These are phyloP conservation scores for Corymbia calophylla DNA, from an alignment of 441 rosid genomes.

Conservation along the genomic window DNA sequence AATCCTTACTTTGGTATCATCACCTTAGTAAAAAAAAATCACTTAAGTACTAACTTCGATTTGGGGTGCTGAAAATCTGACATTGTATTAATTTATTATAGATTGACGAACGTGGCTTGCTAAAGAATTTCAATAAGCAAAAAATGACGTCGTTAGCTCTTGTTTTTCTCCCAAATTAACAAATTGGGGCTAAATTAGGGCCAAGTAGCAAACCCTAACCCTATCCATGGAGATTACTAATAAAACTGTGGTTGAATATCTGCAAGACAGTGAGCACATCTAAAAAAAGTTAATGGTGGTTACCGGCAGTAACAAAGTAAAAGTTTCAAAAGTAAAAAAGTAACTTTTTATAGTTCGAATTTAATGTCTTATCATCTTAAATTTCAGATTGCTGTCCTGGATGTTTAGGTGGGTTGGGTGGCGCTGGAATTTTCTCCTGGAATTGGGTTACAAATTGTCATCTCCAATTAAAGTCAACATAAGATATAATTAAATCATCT, in stretches of 20 bases:
- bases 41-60: neutral
- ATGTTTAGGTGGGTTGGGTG: neutral
- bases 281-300: neutral
- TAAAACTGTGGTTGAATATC: neutral
- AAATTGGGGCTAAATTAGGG: neutral
- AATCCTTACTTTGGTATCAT: fast-evolving
- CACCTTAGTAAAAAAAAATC: neutral
- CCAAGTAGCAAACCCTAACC: neutral
- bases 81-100: neutral
- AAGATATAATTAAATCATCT: neutral
- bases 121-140: neutral
- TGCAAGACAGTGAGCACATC: neutral
- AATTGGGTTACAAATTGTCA: neutral
- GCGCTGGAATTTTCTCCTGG: neutral
- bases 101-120: neutral
- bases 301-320: fast-evolving
- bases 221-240: neutral
- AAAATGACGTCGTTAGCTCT: fast-evolving
- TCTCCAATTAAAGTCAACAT: neutral
- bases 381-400: fast-evolving
- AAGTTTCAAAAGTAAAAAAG: neutral
- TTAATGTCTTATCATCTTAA: neutral
- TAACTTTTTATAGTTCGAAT: neutral
- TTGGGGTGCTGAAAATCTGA: neutral
- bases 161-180: neutral